Evolutionary conservation across 2,329 filamentous ascomycete genomes (phyloP), one percentile per base, ranked within the genome.

Genomic region (Teratosphaeria pseudoeucalypti): DNA sequence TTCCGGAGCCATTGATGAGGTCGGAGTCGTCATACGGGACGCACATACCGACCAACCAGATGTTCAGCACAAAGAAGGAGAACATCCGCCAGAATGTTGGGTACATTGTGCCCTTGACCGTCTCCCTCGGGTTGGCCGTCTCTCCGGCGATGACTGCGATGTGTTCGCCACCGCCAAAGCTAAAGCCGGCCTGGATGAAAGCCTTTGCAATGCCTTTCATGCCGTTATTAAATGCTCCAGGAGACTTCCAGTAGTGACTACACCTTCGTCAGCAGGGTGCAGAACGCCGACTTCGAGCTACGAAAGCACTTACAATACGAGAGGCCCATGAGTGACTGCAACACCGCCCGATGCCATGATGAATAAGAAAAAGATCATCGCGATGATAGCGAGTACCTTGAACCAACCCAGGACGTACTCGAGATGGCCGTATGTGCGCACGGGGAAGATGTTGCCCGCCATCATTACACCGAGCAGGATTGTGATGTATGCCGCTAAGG

Each of bases 31-130:
- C 47, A 19, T 61, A 71, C 6, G 70, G 70, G 1, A 73, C 68
- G 37, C 69, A 72, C 70, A 73, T 72, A 4, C 71, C 71, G 9
- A 73, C 70, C 0, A 73, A 66, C 71, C 71, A 73, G 57, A 73
- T 71, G 47, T 72, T 72, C 7, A 72, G 63, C 14, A 73, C 66
- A 56, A 72, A 73, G 56, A 73, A 73, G 2, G 65, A 56, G 52
- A 64, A 64, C 59, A 72, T 72, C 53, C 71, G 68, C 68, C 67
- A 72, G 57, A 72, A 72, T 9, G 72, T 65, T 0, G 71, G 71
- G 32, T 68, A 65, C 3, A 72, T 64, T 1, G 69, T 70, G 6
- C 65, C 68, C 57, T 70, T 70, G 57, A 72, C 65, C 1, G 71
- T 72, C 6, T 60, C 61, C 23, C 71, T 62, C 0, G 71, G 71